Evolutionary conservation across 202 grass and related monocot species (phyloP), one percentile per base, ranked within the genome.

Genomic region (Zoysia matrella): DNA sequence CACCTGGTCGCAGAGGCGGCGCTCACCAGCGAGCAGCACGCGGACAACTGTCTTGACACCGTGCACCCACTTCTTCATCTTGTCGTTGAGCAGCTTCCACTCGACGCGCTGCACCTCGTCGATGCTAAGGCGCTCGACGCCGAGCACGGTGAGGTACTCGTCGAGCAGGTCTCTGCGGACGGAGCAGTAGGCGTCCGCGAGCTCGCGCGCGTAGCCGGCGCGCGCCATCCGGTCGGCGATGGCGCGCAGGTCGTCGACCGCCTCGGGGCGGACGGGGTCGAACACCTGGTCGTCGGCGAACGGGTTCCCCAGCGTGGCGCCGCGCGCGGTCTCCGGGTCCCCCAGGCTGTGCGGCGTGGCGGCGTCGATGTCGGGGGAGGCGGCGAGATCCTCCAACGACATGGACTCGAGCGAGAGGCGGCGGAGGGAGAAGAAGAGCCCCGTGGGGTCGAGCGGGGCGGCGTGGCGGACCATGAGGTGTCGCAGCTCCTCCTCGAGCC

Each of bases 61-160:
- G 78, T 93, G 92, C 57, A 98, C 90, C 92, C 95, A 98, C 72
- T 93, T 98, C 88, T 98, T 98, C 84, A 94, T 95, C 85, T 93
- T 98, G 84, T 98, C 95, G 60, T 98, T 92, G 63, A 95, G 87
- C 67, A 82, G 69, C 54, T 86, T 86, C 95, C 95, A 98, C 22
- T 30, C 22, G 22, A 30, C 22, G 22, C 22, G 22, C 22, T 30
- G 22, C 22, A 30, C 22, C 22, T 98, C 95, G 79, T 98, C 95
- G 47, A 98, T 98, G 90, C 95, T 98, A 54, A 95, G 84, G 84
- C 95, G 84, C 81, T 95, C 95, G 22, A 98, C 84, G 8, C 92
- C 92, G 36, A 98, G 92, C 61, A 93, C 83, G 30, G 89, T 86
- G 82, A 98, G 92, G 84, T 84, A 95, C 80, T 98, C 95, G 62